phyloP scores from a whole-genome alignment of 306 rosid genomes.

The Vigna radiata region DNA sequence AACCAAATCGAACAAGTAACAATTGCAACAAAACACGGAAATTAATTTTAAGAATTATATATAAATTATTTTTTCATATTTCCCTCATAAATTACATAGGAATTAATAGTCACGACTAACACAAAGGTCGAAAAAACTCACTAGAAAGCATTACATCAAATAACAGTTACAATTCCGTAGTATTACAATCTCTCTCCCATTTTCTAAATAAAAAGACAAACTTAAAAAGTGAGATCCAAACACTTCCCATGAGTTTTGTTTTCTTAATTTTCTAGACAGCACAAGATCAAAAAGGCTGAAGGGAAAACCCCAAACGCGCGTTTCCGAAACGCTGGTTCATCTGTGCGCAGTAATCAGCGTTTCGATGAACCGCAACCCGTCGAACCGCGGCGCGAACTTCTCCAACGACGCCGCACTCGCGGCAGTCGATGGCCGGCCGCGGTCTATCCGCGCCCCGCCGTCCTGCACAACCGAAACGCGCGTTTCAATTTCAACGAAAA shows the following conservation, averaged over 20 bases:
- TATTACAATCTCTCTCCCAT: conserved; percentile 39
- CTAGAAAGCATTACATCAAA: not conserved
- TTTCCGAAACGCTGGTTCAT: conserved; percentile 42
- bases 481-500: not conserved
- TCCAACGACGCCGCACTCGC: conserved; percentile 44
- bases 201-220: not conserved
- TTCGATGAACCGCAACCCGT: conserved; percentile 89
- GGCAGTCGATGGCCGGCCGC: conserved; percentile 10
- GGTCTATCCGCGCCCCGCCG: conserved; percentile 10
- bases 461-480: conserved; percentile 37
- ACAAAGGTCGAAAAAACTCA: not conserved
- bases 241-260: conserved; percentile 11
- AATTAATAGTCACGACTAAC: not conserved
- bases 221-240: not conserved
- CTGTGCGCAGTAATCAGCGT: conserved; percentile 93
- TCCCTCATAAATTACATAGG: not conserved
- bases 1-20: not conserved
- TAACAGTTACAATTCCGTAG: conserved; percentile 33
- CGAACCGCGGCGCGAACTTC: conserved; percentile 85
- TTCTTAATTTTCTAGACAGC: not conserved
- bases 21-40: not conserved
- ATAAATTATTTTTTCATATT: not conserved
- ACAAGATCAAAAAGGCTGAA: not conserved
- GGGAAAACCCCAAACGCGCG: not conserved
- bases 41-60: not conserved